phyloP scores from a whole-genome alignment of 345 rosid genomes.

The Eucalyptus cloeziana region DNA sequence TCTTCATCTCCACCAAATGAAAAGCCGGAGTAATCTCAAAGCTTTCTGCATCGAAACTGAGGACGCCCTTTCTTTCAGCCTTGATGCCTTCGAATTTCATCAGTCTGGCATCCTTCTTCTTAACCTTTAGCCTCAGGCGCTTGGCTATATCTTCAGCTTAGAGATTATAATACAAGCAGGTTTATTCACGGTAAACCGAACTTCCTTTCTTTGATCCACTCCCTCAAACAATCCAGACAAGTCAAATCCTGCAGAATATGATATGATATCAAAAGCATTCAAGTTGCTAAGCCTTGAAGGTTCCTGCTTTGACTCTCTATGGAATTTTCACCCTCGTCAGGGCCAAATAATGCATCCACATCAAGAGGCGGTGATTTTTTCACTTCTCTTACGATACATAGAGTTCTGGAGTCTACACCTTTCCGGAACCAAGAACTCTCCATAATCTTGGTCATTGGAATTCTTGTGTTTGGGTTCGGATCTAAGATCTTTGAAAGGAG shows the following conservation, averaged over 20 bases:
- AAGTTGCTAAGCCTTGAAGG: slow-evolving; percentile 34
- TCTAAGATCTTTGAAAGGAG: slow-evolving; percentile 21
- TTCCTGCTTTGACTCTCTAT: slow-evolving; percentile 15
- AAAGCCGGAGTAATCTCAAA: slow-evolving; percentile 61
- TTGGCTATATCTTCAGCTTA: slow-evolving; percentile 57
- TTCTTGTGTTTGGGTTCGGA: slow-evolving; percentile 14
- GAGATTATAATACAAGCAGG: slow-evolving; percentile 37
- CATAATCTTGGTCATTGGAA: slow-evolving; percentile 12
- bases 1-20: slow-evolving; percentile 76
- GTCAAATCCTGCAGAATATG: slow-evolving; percentile 61
- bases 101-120: slow-evolving; percentile 43
- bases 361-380: slow-evolving; percentile 3
- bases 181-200: slow-evolving; percentile 47
- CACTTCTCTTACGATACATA: slow-evolving; percentile 8
- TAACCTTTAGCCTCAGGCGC: slow-evolving; percentile 48
- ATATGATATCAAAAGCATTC: slow-evolving; percentile 84
- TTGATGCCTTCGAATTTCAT: slow-evolving; percentile 47
- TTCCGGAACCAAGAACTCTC: slow-evolving; percentile 52
- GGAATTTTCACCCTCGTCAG: neutral
- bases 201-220: slow-evolving; percentile 48
- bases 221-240: slow-evolving; percentile 67
- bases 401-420: slow-evolving; percentile 19
- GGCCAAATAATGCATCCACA: neutral
- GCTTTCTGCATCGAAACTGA: slow-evolving; percentile 59
- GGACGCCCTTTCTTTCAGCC: slow-evolving; percentile 44